Evolutionary conservation across 805 yeast genomes (phyloP), one percentile per base, ranked within the genome.

Genomic region (Metschnikowia similis): DNA sequence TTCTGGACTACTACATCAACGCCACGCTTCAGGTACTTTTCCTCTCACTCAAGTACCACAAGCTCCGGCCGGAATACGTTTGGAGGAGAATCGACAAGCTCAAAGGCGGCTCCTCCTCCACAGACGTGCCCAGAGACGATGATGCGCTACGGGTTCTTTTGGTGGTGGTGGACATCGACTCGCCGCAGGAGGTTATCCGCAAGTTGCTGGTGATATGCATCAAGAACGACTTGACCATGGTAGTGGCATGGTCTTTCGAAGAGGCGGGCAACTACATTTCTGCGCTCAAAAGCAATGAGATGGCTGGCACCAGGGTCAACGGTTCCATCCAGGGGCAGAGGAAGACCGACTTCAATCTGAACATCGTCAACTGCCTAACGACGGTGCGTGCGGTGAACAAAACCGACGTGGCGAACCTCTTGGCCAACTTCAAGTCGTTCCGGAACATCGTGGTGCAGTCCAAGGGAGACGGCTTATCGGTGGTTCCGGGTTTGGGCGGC

Each of bases 61-160:
- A 85, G 63, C 67, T 87, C 36, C 85, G 84, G 55, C 89, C 91
- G 0, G 92, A 86, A 56, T 87, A 87, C 57, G 75, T 87, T 3
- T 77, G 80, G 66, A 80, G 79, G 53, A 72, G 85, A 51, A 56
- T 72, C 29, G 72, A 71, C 48, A 73, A 84, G 47, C 55, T 71
- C 34, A 69, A 70, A 50, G 67, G 69, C 37, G 75, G 76, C 3
- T 41, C 50, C 13, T 57, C 70, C 1, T 42, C 61, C 6, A 47
- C 54, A 9, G 41, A 54, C 10, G 56, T 53, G 35, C 64, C 72
- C 66, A 41, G 66, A 56, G 48, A 51, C 52, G 76, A 71, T 57
- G 67, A 70, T 32, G 70, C 75, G 8, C 66, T 79, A 41, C 74
- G 85, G n/a, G 72, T 85, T 1, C 57, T 86, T 27, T 63, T 86